Base-by-base conservation (phyloP, 2,329 filamentous ascomycete genomes). In the Epichloe gansuensis region DNA sequence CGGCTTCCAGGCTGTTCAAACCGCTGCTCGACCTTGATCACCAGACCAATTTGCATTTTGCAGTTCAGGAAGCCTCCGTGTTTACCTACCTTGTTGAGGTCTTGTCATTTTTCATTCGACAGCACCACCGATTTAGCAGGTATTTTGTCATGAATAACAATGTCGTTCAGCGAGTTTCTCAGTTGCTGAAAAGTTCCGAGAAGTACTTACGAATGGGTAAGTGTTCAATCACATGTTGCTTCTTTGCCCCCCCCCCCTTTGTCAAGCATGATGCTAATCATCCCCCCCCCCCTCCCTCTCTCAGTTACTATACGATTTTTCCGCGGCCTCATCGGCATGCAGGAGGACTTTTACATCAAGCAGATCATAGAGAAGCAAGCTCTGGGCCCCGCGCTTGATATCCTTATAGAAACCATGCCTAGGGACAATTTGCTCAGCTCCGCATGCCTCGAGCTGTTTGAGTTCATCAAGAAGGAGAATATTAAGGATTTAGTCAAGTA, bases 381-480 rank as follows among this genome's bases (percentile, higher is more conserved):
- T 0, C 82, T 97, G 54, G 87, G 85, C 41, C 86, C 89, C 1
- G 87, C 97, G 36, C 74, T 98, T 13, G 81, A 93, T 58, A 84
- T 96, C 39, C 78, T 97, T 36, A 78, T 85, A 51, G 81, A 87
- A 58, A 93, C 89, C 0, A 85, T 96, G 79, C 88, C 90, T 1
- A 81, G 89, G 42, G 91, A 98, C 66, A 97, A 96, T 59, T 75
- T 98, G 3, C 76, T 97, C 35, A 94, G 93, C 66, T 97, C 91
- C 0, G 91, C 90, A 8, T 95, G 89, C 60, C 75, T 97, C 9
- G 93, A 98, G 63, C 79, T 98, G 43, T 97, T 98, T 58, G 89
- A 95, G 61, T 89, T 85, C 62, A 87, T 97, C 61, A 89, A 84
- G 64, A 82, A 83, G 63, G 87, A 94, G 60, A 82, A 82, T 51